phyloP scores from a whole-genome alignment of 2,329 filamentous ascomycete genomes.

The Colletotrichum viniferum region DNA sequence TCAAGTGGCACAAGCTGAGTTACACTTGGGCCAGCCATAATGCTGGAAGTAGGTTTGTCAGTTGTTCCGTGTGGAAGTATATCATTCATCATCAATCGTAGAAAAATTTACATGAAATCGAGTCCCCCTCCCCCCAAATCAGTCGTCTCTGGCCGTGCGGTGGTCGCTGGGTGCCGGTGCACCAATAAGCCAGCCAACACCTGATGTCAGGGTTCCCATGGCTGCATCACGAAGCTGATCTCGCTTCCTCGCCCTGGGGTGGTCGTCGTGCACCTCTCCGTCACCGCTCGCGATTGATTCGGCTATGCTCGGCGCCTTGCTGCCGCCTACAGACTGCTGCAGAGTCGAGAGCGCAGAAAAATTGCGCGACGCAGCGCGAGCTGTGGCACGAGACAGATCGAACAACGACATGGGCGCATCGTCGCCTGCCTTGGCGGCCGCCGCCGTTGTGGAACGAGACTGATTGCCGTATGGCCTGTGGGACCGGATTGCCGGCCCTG shows the following conservation, averaged over 20 bases:
- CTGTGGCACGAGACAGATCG: slow-evolving; percentile 66
- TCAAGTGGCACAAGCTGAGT: background rate
- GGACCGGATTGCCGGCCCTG: slow-evolving; percentile 34
- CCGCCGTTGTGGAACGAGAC: slow-evolving; percentile 25
- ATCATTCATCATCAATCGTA: background rate
- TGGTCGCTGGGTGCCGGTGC: slow-evolving; percentile 52
- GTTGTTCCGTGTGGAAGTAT: background rate
- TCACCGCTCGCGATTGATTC: slow-evolving; percentile 4
- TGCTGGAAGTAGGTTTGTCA: background rate
- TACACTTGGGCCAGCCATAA: background rate
- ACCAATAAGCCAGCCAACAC: slow-evolving; percentile 71
- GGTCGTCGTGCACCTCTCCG: slow-evolving; percentile 24
- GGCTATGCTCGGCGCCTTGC: slow-evolving; percentile 18
- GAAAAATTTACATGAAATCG: background rate
- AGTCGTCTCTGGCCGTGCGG: slow-evolving; percentile 30
- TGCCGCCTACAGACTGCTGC: slow-evolving; percentile 41
- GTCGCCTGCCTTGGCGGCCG: slow-evolving; percentile 51
- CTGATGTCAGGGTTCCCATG: slow-evolving; percentile 69
- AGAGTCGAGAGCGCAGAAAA: slow-evolving; percentile 60
- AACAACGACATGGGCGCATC: slow-evolving; percentile 70
- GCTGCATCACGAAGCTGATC: slow-evolving; percentile 73
- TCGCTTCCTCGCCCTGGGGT: slow-evolving; percentile 65
- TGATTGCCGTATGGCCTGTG: slow-evolving; percentile 27
- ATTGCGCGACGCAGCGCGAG: slow-evolving; percentile 62
- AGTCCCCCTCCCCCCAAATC: background rate